Evolutionary conservation across 306 rosid species (phyloP).

Genomic region (Elaeagnus macrophylla): DNA sequence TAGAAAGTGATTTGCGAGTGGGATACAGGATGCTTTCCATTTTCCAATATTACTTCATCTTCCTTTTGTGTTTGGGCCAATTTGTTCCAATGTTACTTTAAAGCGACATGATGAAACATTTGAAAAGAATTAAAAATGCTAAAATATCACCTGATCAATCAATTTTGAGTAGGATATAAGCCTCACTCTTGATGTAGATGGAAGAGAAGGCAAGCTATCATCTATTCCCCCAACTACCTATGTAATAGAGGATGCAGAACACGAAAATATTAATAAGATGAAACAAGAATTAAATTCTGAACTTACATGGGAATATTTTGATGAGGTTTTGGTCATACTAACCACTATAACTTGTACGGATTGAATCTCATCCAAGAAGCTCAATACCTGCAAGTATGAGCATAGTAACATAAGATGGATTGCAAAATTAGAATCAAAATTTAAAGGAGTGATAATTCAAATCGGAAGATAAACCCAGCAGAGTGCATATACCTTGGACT

Average conservation of each 20-base stretch:
- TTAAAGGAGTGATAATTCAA: too few relatives aligned
- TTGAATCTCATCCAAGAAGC: conserved; percentile 64
- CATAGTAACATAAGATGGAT: conserved; percentile 15
- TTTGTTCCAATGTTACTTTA: too few relatives aligned
- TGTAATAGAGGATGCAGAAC: conserved; percentile 16
- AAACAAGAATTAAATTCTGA: not conserved
- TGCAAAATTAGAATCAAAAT: not conserved
- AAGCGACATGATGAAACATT: not conserved
- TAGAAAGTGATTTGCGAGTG: too few relatives aligned
- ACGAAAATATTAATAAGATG: not conserved
- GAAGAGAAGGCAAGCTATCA: conserved; percentile 65
- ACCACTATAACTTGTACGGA: conserved; percentile 75
- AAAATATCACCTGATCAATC: conserved; percentile 46
- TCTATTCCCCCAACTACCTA: conserved; percentile 86
- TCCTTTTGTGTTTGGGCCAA: too few relatives aligned
- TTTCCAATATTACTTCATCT: too few relatives aligned
- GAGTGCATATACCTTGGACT: not conserved
- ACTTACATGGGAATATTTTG: conserved; percentile 11
- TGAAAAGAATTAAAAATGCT: conserved; percentile 6
- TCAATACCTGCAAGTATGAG: conserved; percentile 60
- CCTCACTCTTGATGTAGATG: conserved; percentile 53
- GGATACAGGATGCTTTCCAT: too few relatives aligned
- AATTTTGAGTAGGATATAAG: conserved; percentile 57
- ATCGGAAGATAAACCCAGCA: not conserved
- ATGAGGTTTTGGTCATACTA: conserved; percentile 10